These are phyloP conservation scores for Colletotrichum liriopes DNA, from an alignment of 2,329 filamentous ascomycete species.

Conservation along the genomic window DNA sequence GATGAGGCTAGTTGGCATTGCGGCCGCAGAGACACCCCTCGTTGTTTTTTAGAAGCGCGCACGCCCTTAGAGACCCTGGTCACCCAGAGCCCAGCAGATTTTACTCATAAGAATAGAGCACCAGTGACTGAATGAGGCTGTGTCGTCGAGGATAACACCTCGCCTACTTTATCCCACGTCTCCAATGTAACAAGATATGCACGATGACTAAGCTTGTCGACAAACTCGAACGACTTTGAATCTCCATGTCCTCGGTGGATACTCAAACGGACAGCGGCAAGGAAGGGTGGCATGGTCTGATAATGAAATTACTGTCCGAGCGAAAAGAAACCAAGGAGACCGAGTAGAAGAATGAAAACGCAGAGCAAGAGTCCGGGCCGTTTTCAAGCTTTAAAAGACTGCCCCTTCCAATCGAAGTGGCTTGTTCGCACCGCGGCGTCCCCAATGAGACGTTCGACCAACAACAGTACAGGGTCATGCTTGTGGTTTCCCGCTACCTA, in stretches of 20 bases:
- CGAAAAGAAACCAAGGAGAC: slow-evolving; percentile 4
- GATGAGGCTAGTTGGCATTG: slow-evolving; percentile 8
- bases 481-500: background rate
- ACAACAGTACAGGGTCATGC: background rate
- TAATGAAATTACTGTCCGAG: slow-evolving; percentile 19
- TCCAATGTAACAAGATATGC: slow-evolving; percentile 20
- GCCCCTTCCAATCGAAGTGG: background rate
- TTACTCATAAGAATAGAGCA: background rate
- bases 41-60: background rate
- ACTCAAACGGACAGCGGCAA: slow-evolving; percentile 15
- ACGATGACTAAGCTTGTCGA: slow-evolving; percentile 30
- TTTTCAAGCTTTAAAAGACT: background rate
- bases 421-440: background rate
- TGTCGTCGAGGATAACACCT: background rate
- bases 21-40: background rate
- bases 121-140: background rate
- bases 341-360: background rate
- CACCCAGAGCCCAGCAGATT: background rate
- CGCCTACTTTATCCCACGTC: slow-evolving; percentile 10
- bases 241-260: slow-evolving; percentile 28
- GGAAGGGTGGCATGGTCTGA: slow-evolving; percentile 34
- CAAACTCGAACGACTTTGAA: slow-evolving; percentile 29
- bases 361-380: background rate
- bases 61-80: background rate
- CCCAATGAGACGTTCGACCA: background rate